A percentile compares a stretch with the other conserved stretches of the same genome.
These are phyloP conservation scores for Chrysoporthe austroafricana DNA, from an alignment of 2,329 filamentous ascomycete genomes.

Conservation along the genomic window DNA sequence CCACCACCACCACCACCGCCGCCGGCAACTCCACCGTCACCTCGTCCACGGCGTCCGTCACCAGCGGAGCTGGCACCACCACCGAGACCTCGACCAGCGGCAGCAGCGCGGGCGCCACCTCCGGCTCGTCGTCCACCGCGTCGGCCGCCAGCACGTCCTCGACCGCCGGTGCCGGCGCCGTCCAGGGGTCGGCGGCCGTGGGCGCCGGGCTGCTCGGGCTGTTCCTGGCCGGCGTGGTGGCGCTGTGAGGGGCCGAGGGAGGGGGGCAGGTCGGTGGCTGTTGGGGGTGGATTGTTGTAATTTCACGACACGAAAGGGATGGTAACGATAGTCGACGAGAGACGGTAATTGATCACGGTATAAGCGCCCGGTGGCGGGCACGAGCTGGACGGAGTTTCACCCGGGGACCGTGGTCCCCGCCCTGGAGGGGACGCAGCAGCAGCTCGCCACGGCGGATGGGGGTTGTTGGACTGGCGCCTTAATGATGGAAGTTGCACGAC, in stretches of 20 bases:
- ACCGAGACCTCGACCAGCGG: constrained; percentile 1
- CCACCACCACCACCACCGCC: constrained; percentile 6
- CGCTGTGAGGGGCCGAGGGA: neutral
- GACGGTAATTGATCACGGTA: neutral
- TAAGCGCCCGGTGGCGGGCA: neutral
- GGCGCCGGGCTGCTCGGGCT: constrained; percentile 18
- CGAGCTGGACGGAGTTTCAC: neutral
- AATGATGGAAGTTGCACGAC: neutral
- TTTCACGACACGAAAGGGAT: neutral
- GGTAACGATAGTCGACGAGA: neutral
- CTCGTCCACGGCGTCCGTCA: neutral
- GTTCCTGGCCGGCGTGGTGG: constrained; percentile 19
- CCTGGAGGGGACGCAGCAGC: neutral
- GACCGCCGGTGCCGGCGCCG: constrained; percentile 12
- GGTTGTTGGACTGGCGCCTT: neutral
- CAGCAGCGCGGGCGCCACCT: neutral
- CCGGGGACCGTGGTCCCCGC: neutral
- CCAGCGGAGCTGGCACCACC: neutral
- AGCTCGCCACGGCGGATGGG: neutral
- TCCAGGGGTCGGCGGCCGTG: constrained; percentile 11
- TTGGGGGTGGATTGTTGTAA: neutral
- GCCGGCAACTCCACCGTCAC: constrained; percentile 4
- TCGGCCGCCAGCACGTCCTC: constrained; percentile 4
- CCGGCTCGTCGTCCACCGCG: neutral
- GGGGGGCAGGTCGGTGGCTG: too few species aligned